Percentiles rank a stretch among this genome's conserved stretches.
These are phyloP conservation scores for Dictyostelium brefeldianum DNA, from an alignment of 78 protist species.

Conservation along the genomic window DNA sequence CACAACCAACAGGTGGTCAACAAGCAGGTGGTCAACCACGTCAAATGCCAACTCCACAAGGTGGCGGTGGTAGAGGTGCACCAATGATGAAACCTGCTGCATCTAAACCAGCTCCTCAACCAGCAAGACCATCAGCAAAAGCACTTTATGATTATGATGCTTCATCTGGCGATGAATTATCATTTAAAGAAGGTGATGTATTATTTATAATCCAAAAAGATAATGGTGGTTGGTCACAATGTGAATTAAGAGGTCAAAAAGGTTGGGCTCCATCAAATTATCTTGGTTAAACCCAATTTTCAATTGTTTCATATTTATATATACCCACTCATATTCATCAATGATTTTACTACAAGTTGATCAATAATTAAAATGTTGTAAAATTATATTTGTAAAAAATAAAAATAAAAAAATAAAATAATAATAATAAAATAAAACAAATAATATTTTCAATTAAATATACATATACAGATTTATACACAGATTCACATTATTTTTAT, in stretches of 20 bases:
- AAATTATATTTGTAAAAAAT: too few species aligned
- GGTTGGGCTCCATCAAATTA: slow-evolving; percentile 87
- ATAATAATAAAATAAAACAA: too few species aligned
- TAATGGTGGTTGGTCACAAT: slow-evolving; percentile 92
- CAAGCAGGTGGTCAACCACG: slow-evolving; percentile 13
- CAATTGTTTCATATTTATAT: background rate
- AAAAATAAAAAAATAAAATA: too few species aligned
- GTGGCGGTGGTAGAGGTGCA: slow-evolving; percentile 52
- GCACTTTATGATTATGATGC: slow-evolving; percentile 87
- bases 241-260: slow-evolving; percentile 85
- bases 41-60: background rate
- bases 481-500: too few species aligned
- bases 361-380: too few species aligned
- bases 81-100: slow-evolving; percentile 33
- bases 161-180: slow-evolving; percentile 85
- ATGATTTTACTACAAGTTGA: background rate
- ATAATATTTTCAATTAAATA: too few species aligned
- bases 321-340: background rate
- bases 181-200: slow-evolving; percentile 89
- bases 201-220: slow-evolving; percentile 78
- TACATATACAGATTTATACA: too few species aligned
- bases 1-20: background rate
- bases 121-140: slow-evolving; percentile 74
- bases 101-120: slow-evolving; percentile 62
- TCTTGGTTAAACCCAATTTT: background rate